Evolutionary conservation across 2,329 filamentous ascomycete species (phyloP).

Genomic region (Dothiorella sarmentorum): DNA sequence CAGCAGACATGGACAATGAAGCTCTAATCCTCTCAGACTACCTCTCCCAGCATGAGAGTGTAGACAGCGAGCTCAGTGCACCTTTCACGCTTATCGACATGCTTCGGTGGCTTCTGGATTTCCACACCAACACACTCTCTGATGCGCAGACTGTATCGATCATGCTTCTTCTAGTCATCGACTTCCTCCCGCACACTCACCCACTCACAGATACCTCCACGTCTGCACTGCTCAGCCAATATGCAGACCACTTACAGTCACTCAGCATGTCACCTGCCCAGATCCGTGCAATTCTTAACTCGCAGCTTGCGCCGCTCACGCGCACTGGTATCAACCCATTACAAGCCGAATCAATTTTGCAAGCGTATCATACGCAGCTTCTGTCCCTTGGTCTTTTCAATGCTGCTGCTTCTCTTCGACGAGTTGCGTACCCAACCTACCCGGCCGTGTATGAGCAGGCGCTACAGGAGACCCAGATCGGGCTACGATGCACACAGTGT

Average conservation of each 20-base stretch:
- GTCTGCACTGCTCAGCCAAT: constrained; percentile 32
- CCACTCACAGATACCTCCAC: constrained; percentile 28
- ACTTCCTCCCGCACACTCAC: constrained; percentile 44
- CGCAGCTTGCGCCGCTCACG: constrained; percentile 39
- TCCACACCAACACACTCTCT: constrained; percentile 39
- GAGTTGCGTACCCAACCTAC: constrained; percentile 53
- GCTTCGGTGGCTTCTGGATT: constrained; percentile 41
- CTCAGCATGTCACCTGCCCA: constrained; percentile 38
- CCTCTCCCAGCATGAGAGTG: constrained; percentile 28
- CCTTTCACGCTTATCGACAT: constrained; percentile 43
- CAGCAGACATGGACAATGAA: constrained; percentile 23
- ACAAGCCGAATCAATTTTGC: constrained; percentile 55
- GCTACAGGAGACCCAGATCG: constrained; percentile 52
- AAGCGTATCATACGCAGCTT: constrained; percentile 57
- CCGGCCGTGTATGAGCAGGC: constrained; percentile 57
- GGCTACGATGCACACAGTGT: constrained; percentile 55
- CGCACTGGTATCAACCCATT: constrained; percentile 46
- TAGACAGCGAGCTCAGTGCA: constrained; percentile 32
- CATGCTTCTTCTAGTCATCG: constrained; percentile 45
- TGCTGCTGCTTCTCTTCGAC: constrained; percentile 55
- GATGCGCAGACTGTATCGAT: constrained; percentile 48
- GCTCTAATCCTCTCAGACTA: constrained; percentile 37
- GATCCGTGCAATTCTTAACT: constrained; percentile 40
- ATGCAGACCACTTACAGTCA: constrained; percentile 38
- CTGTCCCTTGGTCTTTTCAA: constrained; percentile 45